phyloP scores from a whole-genome alignment of 257 asterid genomes.

The Gardenia jasminoides region DNA sequence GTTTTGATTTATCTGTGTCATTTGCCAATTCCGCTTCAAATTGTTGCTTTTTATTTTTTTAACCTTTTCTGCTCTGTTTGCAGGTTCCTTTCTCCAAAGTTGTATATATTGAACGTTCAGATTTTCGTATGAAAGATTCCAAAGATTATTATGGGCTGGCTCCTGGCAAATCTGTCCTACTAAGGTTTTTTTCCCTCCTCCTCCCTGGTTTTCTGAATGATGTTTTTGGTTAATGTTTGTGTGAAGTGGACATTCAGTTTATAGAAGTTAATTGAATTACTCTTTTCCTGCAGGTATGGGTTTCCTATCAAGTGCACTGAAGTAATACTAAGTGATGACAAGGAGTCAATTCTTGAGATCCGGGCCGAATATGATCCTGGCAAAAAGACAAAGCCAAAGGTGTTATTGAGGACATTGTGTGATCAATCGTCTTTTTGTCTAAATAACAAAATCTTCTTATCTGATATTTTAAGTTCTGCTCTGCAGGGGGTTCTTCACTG shows the following conservation, averaged over 20 bases:
- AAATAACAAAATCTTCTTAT: neutral
- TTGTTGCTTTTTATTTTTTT: neutral
- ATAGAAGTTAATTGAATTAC: constrained; percentile 5
- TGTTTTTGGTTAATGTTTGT: neutral
- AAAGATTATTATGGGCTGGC: constrained; percentile 98
- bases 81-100: constrained; percentile 91
- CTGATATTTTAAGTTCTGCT: constrained; percentile 14
- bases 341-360: constrained; percentile 64
- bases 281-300: constrained; percentile 59
- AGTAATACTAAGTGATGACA: constrained; percentile 62
- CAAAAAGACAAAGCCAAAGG: constrained; percentile 89
- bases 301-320: constrained; percentile 85
- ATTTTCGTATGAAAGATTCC: constrained; percentile 84
- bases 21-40: neutral
- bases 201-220: neutral
- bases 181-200: constrained; percentile 53
- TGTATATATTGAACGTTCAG: constrained; percentile 74
- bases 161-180: constrained; percentile 88
- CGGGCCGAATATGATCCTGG: constrained; percentile 77
- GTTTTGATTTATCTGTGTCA: neutral
- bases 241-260: constrained; percentile 10
- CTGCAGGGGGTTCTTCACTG: constrained; percentile 93
- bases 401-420: constrained; percentile 18
- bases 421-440: neutral
- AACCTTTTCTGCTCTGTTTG: constrained; percentile 10